phyloP scores from a whole-genome alignment of 2,329 filamentous ascomycete species.

The Xylariaceae sp. region DNA sequence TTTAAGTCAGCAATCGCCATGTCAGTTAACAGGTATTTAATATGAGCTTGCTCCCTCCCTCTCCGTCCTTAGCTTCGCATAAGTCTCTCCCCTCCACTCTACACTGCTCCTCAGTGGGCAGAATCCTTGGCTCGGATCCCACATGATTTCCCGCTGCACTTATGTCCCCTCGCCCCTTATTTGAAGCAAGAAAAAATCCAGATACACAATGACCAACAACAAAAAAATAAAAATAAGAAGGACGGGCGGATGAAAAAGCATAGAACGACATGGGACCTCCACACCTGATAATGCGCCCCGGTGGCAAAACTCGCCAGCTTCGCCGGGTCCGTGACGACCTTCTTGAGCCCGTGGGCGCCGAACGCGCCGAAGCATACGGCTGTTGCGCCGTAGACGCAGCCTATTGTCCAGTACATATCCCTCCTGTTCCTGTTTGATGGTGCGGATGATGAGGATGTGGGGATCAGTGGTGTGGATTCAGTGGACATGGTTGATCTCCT shows the following conservation, averaged over 20 bases:
- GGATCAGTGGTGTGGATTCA: slow-evolving; percentile 28
- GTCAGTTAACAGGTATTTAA: no score
- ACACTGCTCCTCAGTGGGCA: no score
- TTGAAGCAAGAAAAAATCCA: no score
- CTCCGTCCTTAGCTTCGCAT: no score
- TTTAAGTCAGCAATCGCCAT: neutral
- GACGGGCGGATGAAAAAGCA: neutral
- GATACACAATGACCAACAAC: neutral
- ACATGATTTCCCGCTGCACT: no score
- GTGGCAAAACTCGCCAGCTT: slow-evolving; percentile 66
- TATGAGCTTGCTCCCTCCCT: no score
- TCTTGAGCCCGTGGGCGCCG: slow-evolving; percentile 71
- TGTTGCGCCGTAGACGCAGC: slow-evolving; percentile 66
- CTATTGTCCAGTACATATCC: slow-evolving; percentile 62
- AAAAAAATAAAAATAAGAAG: neutral
- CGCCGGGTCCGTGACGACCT: slow-evolving; percentile 62
- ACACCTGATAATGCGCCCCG: slow-evolving; percentile 71
- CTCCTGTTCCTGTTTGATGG: slow-evolving; percentile 12
- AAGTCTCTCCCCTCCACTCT: no score
- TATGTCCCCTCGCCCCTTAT: no score
- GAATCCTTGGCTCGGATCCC: no score
- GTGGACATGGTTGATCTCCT: slow-evolving; percentile 27
- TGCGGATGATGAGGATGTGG: slow-evolving; percentile 20
- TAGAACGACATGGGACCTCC: neutral
- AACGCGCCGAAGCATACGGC: slow-evolving; percentile 69